Evolutionary conservation across 2,329 filamentous ascomycete species (phyloP).

Genomic region (Samsoniella hepiali): DNA sequence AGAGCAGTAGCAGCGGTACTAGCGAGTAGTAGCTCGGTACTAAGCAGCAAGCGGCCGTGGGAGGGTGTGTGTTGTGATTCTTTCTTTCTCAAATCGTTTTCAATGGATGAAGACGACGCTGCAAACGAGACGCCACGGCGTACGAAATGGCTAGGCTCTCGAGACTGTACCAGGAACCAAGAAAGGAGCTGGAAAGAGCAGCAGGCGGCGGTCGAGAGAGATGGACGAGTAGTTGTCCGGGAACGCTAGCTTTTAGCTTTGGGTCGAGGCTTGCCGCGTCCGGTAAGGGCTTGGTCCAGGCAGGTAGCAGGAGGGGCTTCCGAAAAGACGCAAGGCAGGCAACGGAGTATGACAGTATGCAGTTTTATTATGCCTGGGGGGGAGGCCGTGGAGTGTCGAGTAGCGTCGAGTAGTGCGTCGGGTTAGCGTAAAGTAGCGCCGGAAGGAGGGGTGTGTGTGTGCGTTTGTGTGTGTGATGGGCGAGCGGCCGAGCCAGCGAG

Average conservation of each 20-base stretch:
- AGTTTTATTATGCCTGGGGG: background rate
- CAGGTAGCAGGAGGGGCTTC: background rate
- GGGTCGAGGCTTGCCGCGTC: constrained; percentile 18
- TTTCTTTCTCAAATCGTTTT: background rate
- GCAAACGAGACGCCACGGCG: background rate
- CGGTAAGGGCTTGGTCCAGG: constrained; percentile 16
- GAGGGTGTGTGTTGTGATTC: background rate
- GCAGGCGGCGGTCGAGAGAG: background rate
- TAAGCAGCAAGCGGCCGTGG: background rate
- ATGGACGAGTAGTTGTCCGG: constrained; percentile 6
- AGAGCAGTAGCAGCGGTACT: background rate
- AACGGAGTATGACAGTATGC: constrained; percentile 5
- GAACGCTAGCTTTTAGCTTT: constrained; percentile 17
- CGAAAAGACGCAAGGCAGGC: background rate
- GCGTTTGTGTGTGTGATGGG: background rate
- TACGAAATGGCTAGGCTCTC: background rate
- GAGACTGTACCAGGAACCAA: background rate
- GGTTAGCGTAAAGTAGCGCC: constrained; percentile 11
- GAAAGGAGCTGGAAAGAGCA: constrained; percentile 7
- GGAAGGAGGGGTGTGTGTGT: constrained; percentile 11
- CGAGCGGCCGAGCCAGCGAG: background rate
- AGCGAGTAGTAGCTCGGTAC: constrained; percentile 3
- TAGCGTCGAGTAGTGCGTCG: constrained; percentile 5
- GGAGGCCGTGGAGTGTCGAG: background rate
- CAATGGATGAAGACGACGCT: background rate